Base-by-base conservation (phyloP, 2,329 filamentous ascomycete genomes). In the Emericellopsis cladophorae region DNA sequence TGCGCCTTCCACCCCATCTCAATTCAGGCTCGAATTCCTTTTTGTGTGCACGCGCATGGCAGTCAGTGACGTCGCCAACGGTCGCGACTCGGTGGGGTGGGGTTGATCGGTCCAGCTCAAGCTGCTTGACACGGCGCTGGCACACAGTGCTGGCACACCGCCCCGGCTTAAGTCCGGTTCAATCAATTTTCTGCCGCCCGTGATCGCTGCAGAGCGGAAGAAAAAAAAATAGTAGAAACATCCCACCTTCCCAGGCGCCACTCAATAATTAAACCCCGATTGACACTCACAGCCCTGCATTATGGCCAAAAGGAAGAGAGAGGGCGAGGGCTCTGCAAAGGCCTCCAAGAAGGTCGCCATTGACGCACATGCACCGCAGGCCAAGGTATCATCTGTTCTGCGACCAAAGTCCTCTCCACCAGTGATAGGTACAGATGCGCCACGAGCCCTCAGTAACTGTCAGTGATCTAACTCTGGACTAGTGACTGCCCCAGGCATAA, bases 271-370 rank as follows among this genome's bases (percentile, higher is more conserved):
- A 26, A 31, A 38, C 31, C 42, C 26, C 41, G 34, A 22, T 23
- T 36, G n/a, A 39, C 36, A 18, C 26, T 29, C n/a, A 23, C 31
- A 18, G 23, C 24, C 21, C 15, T 23, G 23, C 26, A 35, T 24
- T 14, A 43, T 43, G 41, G 41, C 41, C 53, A 78, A 79, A 57
- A 64, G 74, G 43, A 78, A 78, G 59, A 64, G 70, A 45, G 59
- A 61, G 15, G 61, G 61, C 31, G 64, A 67, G 10, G 52, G 57
- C 32, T 51, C 55, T 3, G 54, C 57, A 2, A 66, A 65, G 42
- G 57, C 64, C 21, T 68, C 70, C 47, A 77, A 67, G 56, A 76
- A 74, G 56, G 66, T 70, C n/a, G 60, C 64, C 37, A 58, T 72
- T 33, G 60, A 69, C 48, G 53, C 58, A n/a, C 47, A 58, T 14